A percentile compares a stretch with the other conserved stretches of the same genome.
Evolutionary conservation across 495 filamentous ascomycete species (phyloP).

Genomic region (Pyrenopolyporus hunteri): DNA sequence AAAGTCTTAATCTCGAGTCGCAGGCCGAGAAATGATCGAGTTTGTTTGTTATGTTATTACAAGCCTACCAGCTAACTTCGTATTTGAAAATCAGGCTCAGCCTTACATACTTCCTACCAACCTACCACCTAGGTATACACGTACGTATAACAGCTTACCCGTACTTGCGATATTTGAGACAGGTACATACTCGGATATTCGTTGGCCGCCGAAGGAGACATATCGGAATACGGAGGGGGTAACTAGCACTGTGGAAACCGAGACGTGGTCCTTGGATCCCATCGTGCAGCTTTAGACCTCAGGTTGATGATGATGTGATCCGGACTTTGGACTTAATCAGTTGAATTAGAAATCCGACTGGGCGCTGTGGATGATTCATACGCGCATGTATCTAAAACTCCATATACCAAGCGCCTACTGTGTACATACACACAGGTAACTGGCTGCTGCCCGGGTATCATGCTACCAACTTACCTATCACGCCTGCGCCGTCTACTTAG

Average conservation of each 20-base stretch:
- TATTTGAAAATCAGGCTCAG: conserved; percentile 27
- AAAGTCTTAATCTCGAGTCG: background rate
- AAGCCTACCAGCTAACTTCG: conserved; percentile 6
- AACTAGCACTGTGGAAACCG: conserved; percentile 22
- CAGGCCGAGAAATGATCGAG: background rate
- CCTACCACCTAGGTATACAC: background rate
- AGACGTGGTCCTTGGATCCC: conserved; percentile 16
- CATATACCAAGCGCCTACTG: background rate
- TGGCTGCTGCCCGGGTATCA: no score
- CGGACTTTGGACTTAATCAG: conserved; percentile 27
- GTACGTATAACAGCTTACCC: no score
- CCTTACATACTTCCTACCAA: conserved; percentile 22
- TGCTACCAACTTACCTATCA: background rate
- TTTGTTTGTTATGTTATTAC: no score
- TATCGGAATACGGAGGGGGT: background rate
- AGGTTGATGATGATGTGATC: conserved; percentile 30
- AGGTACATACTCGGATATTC: no score
- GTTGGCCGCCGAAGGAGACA: conserved; percentile 2
- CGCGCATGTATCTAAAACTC: background rate
- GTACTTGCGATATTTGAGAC: no score
- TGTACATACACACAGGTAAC: no score
- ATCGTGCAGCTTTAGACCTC: conserved; percentile 15
- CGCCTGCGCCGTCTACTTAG: background rate
- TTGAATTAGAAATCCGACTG: conserved; percentile 18
- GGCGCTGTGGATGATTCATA: conserved; percentile 25